Evolutionary conservation across 208 protist genomes (phyloP), one percentile per base, ranked within the genome.

Genomic region (Borovskyia barvae): DNA sequence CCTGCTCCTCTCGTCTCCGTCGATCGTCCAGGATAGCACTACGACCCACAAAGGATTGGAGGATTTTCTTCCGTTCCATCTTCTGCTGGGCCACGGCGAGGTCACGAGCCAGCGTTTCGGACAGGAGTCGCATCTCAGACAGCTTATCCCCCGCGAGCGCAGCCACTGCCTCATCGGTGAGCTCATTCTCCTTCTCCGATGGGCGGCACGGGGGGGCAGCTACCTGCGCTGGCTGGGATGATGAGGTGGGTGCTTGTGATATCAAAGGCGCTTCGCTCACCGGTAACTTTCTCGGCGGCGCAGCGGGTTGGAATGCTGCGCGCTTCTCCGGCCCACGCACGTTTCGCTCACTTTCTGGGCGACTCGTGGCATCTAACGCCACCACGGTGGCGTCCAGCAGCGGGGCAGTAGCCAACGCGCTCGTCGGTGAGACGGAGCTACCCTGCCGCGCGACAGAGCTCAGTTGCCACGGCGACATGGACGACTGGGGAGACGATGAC

Each of bases 1-100:
- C 40, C 33, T 61, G 48, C 20, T 67, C 58, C 36, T 85, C 73
- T 11, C 73, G 72, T 48, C 67, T 65, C 37, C 71, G 63, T 29
- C 70, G 62, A 39, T 86, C 50, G 4, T 78, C 75, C 9, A 86
- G 59, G 17, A 86, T 66, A 29, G 61, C 74, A 60, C 82, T 89
- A 25, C 78, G 83, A 29, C 82, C 82, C 5, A 82, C 66, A 42
- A 79, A 87, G n/a, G 47, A 54, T 11, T 83, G 77, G 47, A 87
- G 70, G 35, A 59, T 47, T 52, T 57, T 49, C 39, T 47, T 58
- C 2, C 24, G 15, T 3, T 12, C 15, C 17, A 46, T 41, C 22
- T 39, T 42, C 2, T 8, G 25, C 2, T 58, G 41, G 8, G 45
- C 64, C 0, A 24, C n/a, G 5, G 64, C 39, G 3, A 71, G 28